Conservation (phyloP, 2,329 filamentous ascomycete species). For the Sporothrix schenckii region DNA sequence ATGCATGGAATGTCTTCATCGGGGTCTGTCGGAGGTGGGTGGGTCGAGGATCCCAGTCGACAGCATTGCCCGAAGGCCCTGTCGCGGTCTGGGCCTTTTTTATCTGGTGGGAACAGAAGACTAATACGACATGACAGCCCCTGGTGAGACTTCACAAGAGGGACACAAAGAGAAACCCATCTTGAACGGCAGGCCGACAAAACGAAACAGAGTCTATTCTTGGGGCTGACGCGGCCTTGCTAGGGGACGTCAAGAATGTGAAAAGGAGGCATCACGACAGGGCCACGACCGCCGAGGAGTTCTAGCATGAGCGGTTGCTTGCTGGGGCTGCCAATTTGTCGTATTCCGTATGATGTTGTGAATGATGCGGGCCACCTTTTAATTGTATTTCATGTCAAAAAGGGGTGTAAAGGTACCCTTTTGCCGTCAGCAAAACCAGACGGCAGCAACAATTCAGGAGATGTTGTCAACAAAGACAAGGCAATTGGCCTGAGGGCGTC, state of each 20-base stretch:
- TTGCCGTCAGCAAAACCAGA: too few species aligned
- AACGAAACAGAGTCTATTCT: constrained; percentile 21
- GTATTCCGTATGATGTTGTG: not conserved
- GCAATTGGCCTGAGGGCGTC: not conserved
- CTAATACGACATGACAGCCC: not conserved
- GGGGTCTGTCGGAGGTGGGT: constrained; percentile 24
- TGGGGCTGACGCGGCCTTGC: constrained; percentile 11
- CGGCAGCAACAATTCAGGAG: not conserved
- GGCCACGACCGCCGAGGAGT: not conserved
- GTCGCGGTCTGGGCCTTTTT: constrained; percentile 17
- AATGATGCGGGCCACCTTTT: not conserved
- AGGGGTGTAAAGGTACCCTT: constrained; percentile 7
- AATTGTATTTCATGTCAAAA: constrained; percentile 17
- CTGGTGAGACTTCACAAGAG: not conserved
- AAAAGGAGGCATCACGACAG: not conserved
- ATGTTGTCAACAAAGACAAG: not conserved
- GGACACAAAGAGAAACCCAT: not conserved
- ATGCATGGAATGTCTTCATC: not conserved
- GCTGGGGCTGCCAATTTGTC: not conserved
- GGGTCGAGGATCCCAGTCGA: constrained; percentile 18
- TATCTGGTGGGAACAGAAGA: not conserved
- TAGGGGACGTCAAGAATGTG: not conserved
- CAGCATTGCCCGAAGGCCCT: not conserved
- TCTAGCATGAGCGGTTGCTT: not conserved
- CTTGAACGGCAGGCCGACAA: constrained; percentile 1